These are phyloP conservation scores for Persicaria tinctoria DNA, from an alignment of 148 eudicot species.

Conservation along the genomic window DNA sequence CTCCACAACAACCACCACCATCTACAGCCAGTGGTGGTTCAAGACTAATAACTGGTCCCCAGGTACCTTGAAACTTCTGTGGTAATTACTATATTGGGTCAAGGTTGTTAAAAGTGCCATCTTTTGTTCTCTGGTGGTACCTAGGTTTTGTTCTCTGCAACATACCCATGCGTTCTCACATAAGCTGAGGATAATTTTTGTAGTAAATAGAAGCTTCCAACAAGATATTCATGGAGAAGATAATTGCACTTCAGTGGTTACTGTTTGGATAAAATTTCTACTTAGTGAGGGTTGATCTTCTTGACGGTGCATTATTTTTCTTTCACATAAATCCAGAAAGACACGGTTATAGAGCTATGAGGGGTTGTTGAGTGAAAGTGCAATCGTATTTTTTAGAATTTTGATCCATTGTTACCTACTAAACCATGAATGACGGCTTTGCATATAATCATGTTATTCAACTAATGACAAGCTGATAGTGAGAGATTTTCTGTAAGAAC, in stretches of 20 bases:
- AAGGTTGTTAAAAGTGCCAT: neutral
- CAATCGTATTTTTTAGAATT: too few relatives aligned
- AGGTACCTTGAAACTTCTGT: constrained; percentile 34
- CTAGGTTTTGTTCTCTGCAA: neutral
- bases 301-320: neutral
- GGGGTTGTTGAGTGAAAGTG: too few relatives aligned
- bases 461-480: too few relatives aligned
- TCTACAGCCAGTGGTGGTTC: constrained; percentile 21
- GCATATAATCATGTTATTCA: too few relatives aligned
- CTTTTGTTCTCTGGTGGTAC: neutral
- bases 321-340: neutral
- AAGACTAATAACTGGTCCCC: constrained; percentile 71
- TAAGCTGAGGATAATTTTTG: neutral
- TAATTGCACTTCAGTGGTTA: neutral
- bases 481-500: too few relatives aligned
- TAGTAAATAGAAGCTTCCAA: neutral
- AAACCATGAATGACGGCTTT: too few relatives aligned
- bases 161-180: neutral
- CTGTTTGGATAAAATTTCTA: neutral
- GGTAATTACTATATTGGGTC: neutral
- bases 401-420: too few relatives aligned
- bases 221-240: neutral
- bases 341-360: neutral
- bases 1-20: constrained; percentile 36
- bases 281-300: neutral